phyloP scores from a whole-genome alignment of 1,284 basidiomycete species.

The Fomitopsis palustris region DNA sequence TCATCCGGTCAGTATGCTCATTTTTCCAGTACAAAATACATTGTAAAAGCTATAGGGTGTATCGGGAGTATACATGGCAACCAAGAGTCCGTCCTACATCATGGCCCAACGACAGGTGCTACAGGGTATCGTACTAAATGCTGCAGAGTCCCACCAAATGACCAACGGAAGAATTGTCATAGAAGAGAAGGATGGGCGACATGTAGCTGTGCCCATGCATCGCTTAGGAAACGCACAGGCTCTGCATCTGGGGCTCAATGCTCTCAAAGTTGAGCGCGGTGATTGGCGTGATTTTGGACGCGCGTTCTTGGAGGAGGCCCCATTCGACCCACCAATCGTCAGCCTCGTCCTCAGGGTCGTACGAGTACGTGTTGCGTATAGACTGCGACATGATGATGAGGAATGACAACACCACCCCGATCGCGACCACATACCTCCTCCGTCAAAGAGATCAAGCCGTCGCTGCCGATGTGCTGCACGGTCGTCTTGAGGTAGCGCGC shows the following conservation, averaged over 20 bases:
- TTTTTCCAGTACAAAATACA: background rate
- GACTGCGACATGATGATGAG: background rate
- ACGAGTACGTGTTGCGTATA: conserved; percentile 18
- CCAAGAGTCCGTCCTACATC: background rate
- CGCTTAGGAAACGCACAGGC: too few relatives aligned
- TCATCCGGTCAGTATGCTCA: too few relatives aligned
- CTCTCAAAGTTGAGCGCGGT: background rate
- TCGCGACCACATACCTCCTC: background rate
- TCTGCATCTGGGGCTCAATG: background rate
- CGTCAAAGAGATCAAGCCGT: background rate
- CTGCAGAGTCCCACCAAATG: background rate
- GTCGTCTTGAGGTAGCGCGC: conserved; percentile 7
- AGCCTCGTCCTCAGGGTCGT: conserved; percentile 34
- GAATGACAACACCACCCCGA: background rate
- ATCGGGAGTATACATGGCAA: background rate
- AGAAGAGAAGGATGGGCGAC: background rate
- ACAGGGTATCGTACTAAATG: background rate
- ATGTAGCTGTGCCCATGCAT: background rate
- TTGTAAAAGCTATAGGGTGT: background rate
- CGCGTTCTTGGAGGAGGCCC: conserved; percentile 30
- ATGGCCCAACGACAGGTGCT: background rate
- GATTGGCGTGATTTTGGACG: conserved; percentile 3
- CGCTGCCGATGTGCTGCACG: conserved; percentile 3
- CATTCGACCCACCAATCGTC: conserved; percentile 35
- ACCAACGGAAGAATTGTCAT: background rate